Evolutionary conservation across 148 eudicot genomes (phyloP), one percentile per base, ranked within the genome.

Genomic region (Mesembryanthemum crystallinum): DNA sequence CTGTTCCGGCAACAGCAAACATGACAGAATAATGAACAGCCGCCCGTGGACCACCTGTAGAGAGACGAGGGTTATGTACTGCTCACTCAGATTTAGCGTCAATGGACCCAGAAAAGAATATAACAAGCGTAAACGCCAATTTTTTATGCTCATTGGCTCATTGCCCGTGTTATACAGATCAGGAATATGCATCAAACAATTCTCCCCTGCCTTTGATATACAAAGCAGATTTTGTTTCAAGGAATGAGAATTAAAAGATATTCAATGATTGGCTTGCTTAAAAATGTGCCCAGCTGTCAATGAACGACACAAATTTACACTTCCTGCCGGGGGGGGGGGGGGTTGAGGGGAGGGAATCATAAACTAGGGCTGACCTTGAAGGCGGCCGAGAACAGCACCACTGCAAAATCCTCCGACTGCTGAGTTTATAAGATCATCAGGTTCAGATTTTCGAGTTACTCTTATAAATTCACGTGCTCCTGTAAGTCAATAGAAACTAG

Each of bases 301-400:
- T n/a, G n/a, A n/a, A n/a, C n/a, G n/a, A n/a, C n/a, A n/a, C n/a
- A n/a, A n/a, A n/a, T 57, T 52, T 52, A 15, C n/a, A 18, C n/a
- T 4, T 4, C 57, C 57, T 52, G n/a, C 2, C 5, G 1, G 57
- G n/a, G 57, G 57, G 51, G 14, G 15, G 15, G 51, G 51, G 51
- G 51, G 14, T 1, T 3, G 51, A 10, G 15, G 51, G 18, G 32
- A 13, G 1, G 15, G 33, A 20, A 43, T 64, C n/a, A 59, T 28
- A 61, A 42, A 15, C 28, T 24, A 35, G n/a, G 59, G 28, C 80
- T 76, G 8, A 93, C 98, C 98, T 89, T 90, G 98, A 74, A 93
- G 88, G 71, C 92, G 91, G 60, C 96, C 98, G 27, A 93, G 93
- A 84, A 93, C 73, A 69, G 98, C 96, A 55, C 98, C 98, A 79